Evolutionary conservation across 2,329 filamentous ascomycete genomes (phyloP).

Genomic region (Calonectria montana): DNA sequence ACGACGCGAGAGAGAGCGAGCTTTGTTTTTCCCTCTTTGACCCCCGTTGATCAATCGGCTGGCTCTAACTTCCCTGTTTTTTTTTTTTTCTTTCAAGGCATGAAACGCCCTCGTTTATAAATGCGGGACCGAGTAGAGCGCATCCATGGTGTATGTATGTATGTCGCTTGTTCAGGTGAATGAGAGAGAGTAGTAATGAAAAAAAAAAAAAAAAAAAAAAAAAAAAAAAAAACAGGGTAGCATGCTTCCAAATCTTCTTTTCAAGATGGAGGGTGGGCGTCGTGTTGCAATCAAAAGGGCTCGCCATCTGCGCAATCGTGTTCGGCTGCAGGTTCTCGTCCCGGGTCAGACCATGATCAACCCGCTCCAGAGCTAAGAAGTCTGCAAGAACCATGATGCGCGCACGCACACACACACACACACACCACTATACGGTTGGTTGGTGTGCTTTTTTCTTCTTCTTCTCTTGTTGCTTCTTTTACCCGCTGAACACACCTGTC

Average conservation of each 20-base stretch:
- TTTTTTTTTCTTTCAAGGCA: background rate
- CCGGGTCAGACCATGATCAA: background rate
- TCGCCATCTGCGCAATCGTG: background rate
- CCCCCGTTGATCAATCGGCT: background rate
- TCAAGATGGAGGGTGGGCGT: background rate
- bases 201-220: background rate
- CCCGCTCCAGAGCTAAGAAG: background rate
- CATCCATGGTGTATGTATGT: background rate
- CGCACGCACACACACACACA: too few species aligned
- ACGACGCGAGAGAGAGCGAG: background rate
- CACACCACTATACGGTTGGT: too few species aligned
- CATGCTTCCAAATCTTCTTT: background rate
- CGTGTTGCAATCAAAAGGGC: background rate
- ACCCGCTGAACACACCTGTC: background rate
- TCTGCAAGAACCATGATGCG: background rate
- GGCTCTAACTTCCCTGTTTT: background rate
- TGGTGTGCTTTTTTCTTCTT: background rate
- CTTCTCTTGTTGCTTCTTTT: background rate
- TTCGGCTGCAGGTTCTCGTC: background rate
- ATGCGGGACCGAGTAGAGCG: background rate
- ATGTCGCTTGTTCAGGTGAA: background rate
- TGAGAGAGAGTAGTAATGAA: background rate
- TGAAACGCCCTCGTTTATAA: background rate
- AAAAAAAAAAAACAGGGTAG: background rate
- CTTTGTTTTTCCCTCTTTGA: background rate